Evolutionary conservation across 257 asterid species (phyloP).

Genomic region (Penstemon eatonii): DNA sequence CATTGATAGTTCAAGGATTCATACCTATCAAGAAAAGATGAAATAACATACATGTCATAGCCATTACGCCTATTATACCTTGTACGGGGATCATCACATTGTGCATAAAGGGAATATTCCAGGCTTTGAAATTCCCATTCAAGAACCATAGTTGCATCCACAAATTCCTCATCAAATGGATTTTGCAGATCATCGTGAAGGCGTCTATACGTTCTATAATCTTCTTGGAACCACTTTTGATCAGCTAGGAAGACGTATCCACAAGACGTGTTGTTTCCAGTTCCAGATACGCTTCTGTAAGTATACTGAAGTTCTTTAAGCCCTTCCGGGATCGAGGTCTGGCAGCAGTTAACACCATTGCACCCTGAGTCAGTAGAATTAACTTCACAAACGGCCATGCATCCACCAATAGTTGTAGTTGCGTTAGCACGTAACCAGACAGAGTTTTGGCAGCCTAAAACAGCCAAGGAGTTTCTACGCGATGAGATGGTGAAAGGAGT

Average conservation of each 20-base stretch:
- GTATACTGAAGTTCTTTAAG: slow-evolving; percentile 15
- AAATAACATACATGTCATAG: background rate
- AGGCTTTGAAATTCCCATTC: slow-evolving; percentile 31
- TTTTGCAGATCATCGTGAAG: slow-evolving; percentile 11
- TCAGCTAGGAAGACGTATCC: slow-evolving; percentile 39
- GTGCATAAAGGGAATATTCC: too few relatives aligned
- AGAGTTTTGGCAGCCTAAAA: slow-evolving; percentile 33
- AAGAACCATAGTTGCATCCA: slow-evolving; percentile 29
- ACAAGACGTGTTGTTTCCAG: slow-evolving; percentile 15
- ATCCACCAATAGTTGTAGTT: slow-evolving; percentile 24
- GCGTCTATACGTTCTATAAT: slow-evolving; percentile 15
- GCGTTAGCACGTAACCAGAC: slow-evolving; percentile 19
- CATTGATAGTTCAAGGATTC: slow-evolving; percentile 15
- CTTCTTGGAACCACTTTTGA: slow-evolving; percentile 27
- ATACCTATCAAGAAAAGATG: background rate
- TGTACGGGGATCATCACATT: background rate
- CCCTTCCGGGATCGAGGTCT: slow-evolving; percentile 7
- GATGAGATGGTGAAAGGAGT: slow-evolving; percentile 39
- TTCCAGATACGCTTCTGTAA: slow-evolving; percentile 3
- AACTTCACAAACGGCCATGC: slow-evolving; percentile 31
- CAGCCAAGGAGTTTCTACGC: slow-evolving; percentile 25
- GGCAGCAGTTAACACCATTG: slow-evolving; percentile 39
- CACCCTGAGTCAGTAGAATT: slow-evolving; percentile 20
- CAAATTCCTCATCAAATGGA: slow-evolving; percentile 32
- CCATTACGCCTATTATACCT: background rate